Evolutionary conservation across 495 filamentous ascomycete species (phyloP), one percentile per base, ranked within the genome.

Genomic region (Daldinia grandis): DNA sequence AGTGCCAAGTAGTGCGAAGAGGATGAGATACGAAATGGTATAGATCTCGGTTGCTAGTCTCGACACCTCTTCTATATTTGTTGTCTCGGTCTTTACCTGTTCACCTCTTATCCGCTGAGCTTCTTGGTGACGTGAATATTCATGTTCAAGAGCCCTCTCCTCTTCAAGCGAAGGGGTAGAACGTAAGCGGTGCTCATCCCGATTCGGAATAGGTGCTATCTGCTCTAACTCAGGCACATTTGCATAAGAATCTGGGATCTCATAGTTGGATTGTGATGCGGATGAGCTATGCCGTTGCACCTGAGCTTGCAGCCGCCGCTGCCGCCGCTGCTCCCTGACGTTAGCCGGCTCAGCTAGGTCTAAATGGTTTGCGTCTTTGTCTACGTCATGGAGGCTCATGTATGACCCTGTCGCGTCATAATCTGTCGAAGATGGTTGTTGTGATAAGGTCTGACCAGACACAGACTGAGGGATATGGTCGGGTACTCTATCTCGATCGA

Each of bases 1-100:
- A 1, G 94, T 97, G 33, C 95, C 95, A 37, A 95, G 78, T 61
- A 98, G 88, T 58, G 93, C 89, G 82, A 98, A 98, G 76, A 97
- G 82, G 54, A 94, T 85, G 15, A 98, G 88, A 78, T 97, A 91
- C 9, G 91, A 91, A 68, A 91, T 70, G 38, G 90, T 93, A 78
- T 92, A 95, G 65, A 95, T 76, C 74, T 92, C 81, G 3, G 91
- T 94, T n/a, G 85, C 84, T 35, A 85, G 78, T 65, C 85, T 81
- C 4, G 91, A 90, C 42, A 80, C 68, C n/a, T 73, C 63, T 55
- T 64, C 51, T 61, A 57, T 54, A 21, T 64, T 28, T 27, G 61
- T 49, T 61, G 71, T 64, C 55, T 58, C 66, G n/a, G 64, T 37
- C 25, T 72, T 53, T 38, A 57, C 31, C 19, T 62, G 21, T 24